A percentile compares a stretch with the other conserved stretches of the same genome.
These are phyloP conservation scores for Eustoma russellianum DNA, from an alignment of 257 asterid species.

Conservation along the genomic window DNA sequence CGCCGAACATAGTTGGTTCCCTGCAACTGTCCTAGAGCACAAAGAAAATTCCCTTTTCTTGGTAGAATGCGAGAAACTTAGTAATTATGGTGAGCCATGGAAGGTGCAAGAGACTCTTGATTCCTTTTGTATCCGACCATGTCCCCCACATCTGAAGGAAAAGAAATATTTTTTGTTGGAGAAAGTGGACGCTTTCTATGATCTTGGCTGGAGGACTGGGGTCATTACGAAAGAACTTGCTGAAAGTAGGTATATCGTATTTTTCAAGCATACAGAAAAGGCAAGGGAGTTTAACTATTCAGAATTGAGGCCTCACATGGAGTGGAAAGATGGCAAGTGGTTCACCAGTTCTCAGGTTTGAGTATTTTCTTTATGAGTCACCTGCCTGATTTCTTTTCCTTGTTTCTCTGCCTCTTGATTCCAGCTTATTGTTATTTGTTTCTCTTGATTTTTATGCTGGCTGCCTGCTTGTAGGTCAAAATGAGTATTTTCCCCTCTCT, in stretches of 20 bases:
- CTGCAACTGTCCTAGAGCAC: constrained; percentile 31
- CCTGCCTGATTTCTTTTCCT: too few relatives aligned
- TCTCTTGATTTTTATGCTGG: too few relatives aligned
- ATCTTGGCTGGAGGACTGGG: constrained; percentile 61
- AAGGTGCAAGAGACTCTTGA: constrained; percentile 25
- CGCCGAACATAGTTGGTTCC: constrained; percentile 47
- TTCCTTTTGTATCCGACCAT: constrained; percentile 54
- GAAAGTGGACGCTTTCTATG: constrained; percentile 60
- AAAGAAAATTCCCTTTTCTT: constrained; percentile 29
- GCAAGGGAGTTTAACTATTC: constrained; percentile 26
- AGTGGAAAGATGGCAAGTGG: constrained; percentile 76
- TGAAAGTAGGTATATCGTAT: constrained; percentile 37
- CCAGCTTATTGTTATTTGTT: too few relatives aligned
- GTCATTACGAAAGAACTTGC: constrained; percentile 42
- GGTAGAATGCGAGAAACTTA: constrained; percentile 28
- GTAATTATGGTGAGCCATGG: constrained; percentile 8
- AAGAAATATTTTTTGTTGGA: constrained; percentile 40
- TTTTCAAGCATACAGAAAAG: constrained; percentile 29
- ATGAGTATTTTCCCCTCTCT: neutral
- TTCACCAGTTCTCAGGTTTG: constrained; percentile 59
- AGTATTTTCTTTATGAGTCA: constrained; percentile 2
- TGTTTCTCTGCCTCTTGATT: neutral
- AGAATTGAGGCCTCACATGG: constrained; percentile 67
- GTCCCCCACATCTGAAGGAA: constrained; percentile 53
- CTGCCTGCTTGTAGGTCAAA: neutral